Percentiles rank a stretch among this genome's conserved stretches.
phyloP scores from a whole-genome alignment of 1,284 basidiomycete species.

The Stygiomarasmius scandens region DNA sequence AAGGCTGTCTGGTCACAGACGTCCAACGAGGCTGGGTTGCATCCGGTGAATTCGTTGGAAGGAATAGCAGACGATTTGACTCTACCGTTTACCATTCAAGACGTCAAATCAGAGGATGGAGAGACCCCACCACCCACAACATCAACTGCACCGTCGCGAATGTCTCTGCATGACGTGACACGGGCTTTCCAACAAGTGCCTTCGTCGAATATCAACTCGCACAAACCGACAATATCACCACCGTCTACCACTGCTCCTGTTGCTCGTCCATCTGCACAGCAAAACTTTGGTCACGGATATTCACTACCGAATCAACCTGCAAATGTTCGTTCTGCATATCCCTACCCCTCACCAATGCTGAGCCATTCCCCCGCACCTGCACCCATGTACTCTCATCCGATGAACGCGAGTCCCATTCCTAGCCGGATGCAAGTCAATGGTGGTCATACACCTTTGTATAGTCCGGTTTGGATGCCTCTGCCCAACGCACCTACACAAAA shows the following conservation, averaged over 20 bases:
- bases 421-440: slow-evolving; percentile 62
- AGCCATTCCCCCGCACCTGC: slow-evolving; percentile 66
- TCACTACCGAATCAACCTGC: slow-evolving; percentile 40
- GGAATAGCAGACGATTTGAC: slow-evolving; percentile 79
- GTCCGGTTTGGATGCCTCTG: slow-evolving; percentile 68
- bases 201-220: slow-evolving; percentile 48
- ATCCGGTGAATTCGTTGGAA: slow-evolving; percentile 75
- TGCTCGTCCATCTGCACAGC: slow-evolving; percentile 40
- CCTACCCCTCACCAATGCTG: slow-evolving; percentile 69
- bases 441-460: slow-evolving; percentile 54
- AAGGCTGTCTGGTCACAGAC: slow-evolving; percentile 85
- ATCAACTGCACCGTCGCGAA: slow-evolving; percentile 63
- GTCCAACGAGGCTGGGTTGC: slow-evolving; percentile 62
- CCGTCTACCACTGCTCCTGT: slow-evolving; percentile 48
- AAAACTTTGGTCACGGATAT: slow-evolving; percentile 25
- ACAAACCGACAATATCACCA: slow-evolving; percentile 51
- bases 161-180: slow-evolving; percentile 79
- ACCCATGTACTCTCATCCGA: slow-evolving; percentile 62
- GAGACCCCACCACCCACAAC: slow-evolving; percentile 73
- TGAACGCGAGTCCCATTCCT: slow-evolving; percentile 63
- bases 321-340: slow-evolving; percentile 56
- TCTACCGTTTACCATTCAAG: slow-evolving; percentile 75
- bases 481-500: slow-evolving; percentile 47
- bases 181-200: slow-evolving; percentile 83
- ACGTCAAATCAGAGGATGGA: slow-evolving; percentile 81